Conservation (phyloP, 2,329 filamentous ascomycete genomes). For the Cladophialophora immunda region DNA sequence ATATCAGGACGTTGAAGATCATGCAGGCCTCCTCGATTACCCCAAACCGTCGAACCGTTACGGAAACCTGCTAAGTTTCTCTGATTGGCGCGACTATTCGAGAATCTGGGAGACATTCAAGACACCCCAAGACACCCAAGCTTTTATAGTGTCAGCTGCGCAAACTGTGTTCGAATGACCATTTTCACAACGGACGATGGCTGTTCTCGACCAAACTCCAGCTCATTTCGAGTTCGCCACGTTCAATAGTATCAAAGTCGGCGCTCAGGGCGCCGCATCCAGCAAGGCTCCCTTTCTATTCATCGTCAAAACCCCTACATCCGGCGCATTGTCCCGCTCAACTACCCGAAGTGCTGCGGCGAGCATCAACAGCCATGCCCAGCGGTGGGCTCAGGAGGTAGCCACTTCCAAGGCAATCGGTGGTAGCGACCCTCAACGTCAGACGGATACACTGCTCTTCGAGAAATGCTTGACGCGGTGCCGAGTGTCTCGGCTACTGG, state of each 20-base stretch:
- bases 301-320: constrained; percentile 18
- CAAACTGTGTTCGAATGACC: constrained; percentile 2
- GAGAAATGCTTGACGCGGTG: constrained; percentile 29
- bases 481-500: constrained; percentile 24
- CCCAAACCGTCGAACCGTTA: background rate
- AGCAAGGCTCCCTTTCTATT: constrained; percentile 20
- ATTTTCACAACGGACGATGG: constrained; percentile 3
- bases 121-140: background rate
- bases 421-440: background rate
- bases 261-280: constrained; percentile 4
- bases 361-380: constrained; percentile 32
- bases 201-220: constrained; percentile 4
- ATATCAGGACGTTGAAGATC: constrained; percentile 7
- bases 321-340: constrained; percentile 25
- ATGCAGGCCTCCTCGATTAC: background rate
- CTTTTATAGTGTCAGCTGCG: background rate
- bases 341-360: constrained; percentile 29
- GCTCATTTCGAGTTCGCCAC: constrained; percentile 24
- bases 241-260: constrained; percentile 17
- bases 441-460: constrained; percentile 18
- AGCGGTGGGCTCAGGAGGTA: constrained; percentile 28
- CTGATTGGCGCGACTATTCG: background rate
- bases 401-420: constrained; percentile 15
- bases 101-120: background rate
- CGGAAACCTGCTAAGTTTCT: background rate